A percentile compares a stretch with the other conserved stretches of the same genome.
Conservation (phyloP, 768 basidiomycete species). For the Tephrocybe sp. region DNA sequence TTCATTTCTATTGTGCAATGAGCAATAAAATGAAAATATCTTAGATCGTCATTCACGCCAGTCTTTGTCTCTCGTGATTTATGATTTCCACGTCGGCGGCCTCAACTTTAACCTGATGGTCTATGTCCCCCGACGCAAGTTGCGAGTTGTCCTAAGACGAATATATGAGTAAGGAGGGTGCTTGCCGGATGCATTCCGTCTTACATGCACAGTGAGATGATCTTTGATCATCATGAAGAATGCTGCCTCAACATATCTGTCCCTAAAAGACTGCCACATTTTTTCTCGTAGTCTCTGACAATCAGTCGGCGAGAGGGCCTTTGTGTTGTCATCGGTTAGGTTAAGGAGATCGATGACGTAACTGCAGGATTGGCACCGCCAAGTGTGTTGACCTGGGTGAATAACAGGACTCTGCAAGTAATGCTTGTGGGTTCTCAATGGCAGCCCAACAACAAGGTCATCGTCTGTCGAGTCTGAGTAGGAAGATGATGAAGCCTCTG, state of each 20-base stretch:
- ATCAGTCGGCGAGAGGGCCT: slow-evolving; percentile 20
- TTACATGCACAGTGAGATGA: slow-evolving; percentile 26
- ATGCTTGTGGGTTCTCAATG: slow-evolving; percentile 20
- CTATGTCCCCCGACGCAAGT: no score
- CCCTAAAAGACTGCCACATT: slow-evolving; percentile 35
- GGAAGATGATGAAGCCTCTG: slow-evolving; percentile 46
- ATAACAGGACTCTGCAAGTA: slow-evolving; percentile 37
- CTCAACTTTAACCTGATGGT: neutral
- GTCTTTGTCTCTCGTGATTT: neutral
- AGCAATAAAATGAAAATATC: no score
- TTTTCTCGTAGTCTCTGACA: slow-evolving; percentile 26
- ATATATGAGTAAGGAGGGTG: neutral
- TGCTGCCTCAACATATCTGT: slow-evolving; percentile 25
- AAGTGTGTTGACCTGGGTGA: slow-evolving; percentile 43
- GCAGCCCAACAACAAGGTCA: slow-evolving; percentile 13
- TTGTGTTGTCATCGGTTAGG: slow-evolving; percentile 32
- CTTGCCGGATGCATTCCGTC: no score
- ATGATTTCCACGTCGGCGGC: neutral
- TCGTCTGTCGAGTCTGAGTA: slow-evolving; percentile 39
- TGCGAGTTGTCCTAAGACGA: no score
- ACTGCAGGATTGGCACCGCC: slow-evolving; percentile 55
- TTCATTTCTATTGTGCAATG: no score
- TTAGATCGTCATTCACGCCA: no score
- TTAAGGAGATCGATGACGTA: slow-evolving; percentile 48
- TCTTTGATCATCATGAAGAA: slow-evolving; percentile 25